These are phyloP conservation scores for Beauveria caledonica DNA, from an alignment of 2,329 filamentous ascomycete species.

Conservation along the genomic window DNA sequence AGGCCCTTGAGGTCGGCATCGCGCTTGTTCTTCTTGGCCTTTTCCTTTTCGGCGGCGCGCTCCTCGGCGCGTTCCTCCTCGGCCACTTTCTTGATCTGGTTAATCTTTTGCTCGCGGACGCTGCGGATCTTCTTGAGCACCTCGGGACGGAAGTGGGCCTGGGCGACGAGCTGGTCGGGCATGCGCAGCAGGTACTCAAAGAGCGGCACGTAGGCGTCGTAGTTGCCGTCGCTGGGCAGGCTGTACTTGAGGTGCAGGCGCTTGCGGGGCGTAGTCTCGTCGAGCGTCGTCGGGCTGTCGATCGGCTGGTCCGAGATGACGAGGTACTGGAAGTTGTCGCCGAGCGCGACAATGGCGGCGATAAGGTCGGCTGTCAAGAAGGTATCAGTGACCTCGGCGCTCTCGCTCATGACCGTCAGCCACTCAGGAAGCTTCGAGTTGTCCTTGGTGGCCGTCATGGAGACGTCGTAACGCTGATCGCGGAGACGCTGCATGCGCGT, in stretches of 20 bases:
- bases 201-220: constrained; percentile 60
- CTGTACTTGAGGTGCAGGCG: constrained; percentile 73
- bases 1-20: constrained; percentile 71
- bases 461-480: constrained; percentile 90
- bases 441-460: constrained; percentile 88
- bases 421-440: constrained; percentile 80
- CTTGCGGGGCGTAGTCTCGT: constrained; percentile 80
- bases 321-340: constrained; percentile 73
- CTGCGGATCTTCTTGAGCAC: constrained; percentile 75
- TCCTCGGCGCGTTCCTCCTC: constrained; percentile 79
- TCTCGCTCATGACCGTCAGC: constrained; percentile 95
- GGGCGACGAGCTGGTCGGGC: constrained; percentile 69
- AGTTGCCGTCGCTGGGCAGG: constrained; percentile 55
- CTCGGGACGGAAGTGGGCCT: constrained; percentile 82
- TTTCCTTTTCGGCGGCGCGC: constrained; percentile 61
- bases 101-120: constrained; percentile 71
- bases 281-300: constrained; percentile 76
- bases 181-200: constrained; percentile 77
- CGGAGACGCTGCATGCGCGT: constrained; percentile 82
- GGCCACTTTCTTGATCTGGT: constrained; percentile 68
- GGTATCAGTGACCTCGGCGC: constrained; percentile 82
- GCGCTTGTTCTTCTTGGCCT: constrained; percentile 79
- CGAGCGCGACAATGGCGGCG: constrained; percentile 68
- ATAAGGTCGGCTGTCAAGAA: constrained; percentile 83
- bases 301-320: constrained; percentile 84